phyloP scores from a whole-genome alignment of 495 filamentous ascomycete species.

The Hypomontagnella submonticulosa region DNA sequence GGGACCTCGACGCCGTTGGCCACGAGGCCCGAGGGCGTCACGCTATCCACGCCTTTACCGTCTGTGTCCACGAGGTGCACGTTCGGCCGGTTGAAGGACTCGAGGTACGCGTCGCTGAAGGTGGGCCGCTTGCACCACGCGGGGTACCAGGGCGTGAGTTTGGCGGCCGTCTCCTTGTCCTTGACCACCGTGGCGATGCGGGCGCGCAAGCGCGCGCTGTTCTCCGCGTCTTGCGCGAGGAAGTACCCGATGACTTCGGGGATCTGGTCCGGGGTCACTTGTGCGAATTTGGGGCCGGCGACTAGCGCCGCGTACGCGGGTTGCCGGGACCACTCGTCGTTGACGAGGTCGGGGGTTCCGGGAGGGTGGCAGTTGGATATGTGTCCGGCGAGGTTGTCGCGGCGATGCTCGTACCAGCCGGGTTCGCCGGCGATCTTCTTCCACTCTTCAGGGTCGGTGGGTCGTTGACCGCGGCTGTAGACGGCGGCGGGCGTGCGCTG shows the following conservation, averaged over 20 bases:
- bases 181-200: slow-evolving; percentile 57
- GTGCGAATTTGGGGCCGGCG: slow-evolving; percentile 45
- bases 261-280: slow-evolving; percentile 49
- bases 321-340: slow-evolving; percentile 55
- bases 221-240: slow-evolving; percentile 41
- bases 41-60: slow-evolving; percentile 59
- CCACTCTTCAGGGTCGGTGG: slow-evolving; percentile 61
- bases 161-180: slow-evolving; percentile 54
- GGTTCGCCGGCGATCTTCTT: slow-evolving; percentile 51
- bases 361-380: slow-evolving; percentile 43
- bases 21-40: slow-evolving; percentile 53
- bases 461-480: slow-evolving; percentile 57
- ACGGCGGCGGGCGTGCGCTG: slow-evolving; percentile 67
- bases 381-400: slow-evolving; percentile 48
- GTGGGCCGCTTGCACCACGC: slow-evolving; percentile 59
- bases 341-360: slow-evolving; percentile 51
- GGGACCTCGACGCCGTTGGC: slow-evolving; percentile 53
- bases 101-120: slow-evolving; percentile 61
- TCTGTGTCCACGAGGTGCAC: slow-evolving; percentile 65
- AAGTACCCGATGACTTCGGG: slow-evolving; percentile 48
- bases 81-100: slow-evolving; percentile 56
- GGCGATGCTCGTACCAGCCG: slow-evolving; percentile 60
- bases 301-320: slow-evolving; percentile 46
- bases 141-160: slow-evolving; percentile 59
- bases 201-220: slow-evolving; percentile 45